Conservation (phyloP, 306 rosid species). For the Sindora glabra region DNA sequence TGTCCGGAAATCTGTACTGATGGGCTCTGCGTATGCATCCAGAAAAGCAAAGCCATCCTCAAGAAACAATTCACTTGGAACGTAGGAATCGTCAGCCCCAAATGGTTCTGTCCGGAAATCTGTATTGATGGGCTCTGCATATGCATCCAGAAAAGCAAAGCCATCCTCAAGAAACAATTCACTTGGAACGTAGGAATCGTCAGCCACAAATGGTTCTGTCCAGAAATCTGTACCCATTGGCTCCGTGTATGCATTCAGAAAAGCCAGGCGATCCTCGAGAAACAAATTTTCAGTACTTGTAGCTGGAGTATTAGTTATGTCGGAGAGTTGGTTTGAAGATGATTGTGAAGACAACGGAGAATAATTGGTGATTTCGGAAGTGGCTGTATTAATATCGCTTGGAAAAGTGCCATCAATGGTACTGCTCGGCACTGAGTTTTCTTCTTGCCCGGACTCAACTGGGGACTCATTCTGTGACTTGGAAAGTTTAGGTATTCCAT, state of each 20-base stretch:
- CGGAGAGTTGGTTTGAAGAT: background rate
- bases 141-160: background rate
- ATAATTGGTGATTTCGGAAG: too few species aligned
- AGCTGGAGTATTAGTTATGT: background rate
- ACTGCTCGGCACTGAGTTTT: background rate
- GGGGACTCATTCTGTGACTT: background rate
- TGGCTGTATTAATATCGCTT: too few species aligned
- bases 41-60: too few species aligned
- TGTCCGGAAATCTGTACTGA: slow-evolving; percentile 7
- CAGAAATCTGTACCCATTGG: background rate
- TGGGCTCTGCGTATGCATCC: background rate
- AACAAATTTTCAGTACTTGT: background rate
- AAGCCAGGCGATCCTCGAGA: background rate
- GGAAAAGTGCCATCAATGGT: too few species aligned
- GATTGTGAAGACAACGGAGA: background rate
- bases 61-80: too few species aligned
- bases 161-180: background rate
- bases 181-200: background rate
- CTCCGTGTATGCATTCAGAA: background rate
- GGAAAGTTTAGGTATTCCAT: background rate
- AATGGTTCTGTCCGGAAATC: slow-evolving; percentile 17
- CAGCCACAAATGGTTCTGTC: slow-evolving; percentile 13
- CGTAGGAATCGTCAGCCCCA: background rate
- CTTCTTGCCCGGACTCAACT: background rate
- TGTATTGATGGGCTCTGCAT: background rate